A percentile compares a stretch with the other conserved stretches of the same genome.
Evolutionary conservation across 495 filamentous ascomycete genomes (phyloP).

Genomic region (Penicillium paxilli): DNA sequence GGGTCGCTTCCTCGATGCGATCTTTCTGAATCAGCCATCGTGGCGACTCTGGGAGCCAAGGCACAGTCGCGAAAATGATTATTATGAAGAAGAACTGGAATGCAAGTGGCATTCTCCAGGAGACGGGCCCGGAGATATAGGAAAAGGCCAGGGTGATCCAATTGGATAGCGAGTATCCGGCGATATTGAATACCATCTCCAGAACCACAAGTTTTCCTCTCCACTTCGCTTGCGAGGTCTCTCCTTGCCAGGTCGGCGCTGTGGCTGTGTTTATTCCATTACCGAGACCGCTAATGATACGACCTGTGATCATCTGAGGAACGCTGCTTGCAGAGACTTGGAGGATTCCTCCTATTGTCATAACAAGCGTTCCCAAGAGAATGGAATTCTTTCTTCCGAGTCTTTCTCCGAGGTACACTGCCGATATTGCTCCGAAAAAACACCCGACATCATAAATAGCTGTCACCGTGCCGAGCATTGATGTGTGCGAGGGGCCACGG

Average conservation of each 20-base stretch:
- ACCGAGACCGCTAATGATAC: conserved; percentile 32
- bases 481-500: neutral
- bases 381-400: conserved; percentile 52
- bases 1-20: conserved; percentile 4
- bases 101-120: neutral
- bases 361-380: conserved; percentile 44
- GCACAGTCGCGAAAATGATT: neutral
- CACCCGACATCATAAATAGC: conserved; percentile 15
- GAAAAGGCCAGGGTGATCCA: conserved; percentile 7
- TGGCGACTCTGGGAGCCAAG: neutral
- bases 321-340: conserved; percentile 49
- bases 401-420: conserved; percentile 31
- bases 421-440: conserved; percentile 6
- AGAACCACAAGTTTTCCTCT: conserved; percentile 57
- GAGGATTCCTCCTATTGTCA: conserved; percentile 52
- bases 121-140: neutral
- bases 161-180: conserved; percentile 21
- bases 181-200: conserved; percentile 57
- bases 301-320: conserved; percentile 44
- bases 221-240: conserved; percentile 53
- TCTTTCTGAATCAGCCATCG: neutral
- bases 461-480: conserved; percentile 14
- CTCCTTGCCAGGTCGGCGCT: conserved; percentile 60
- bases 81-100: neutral
- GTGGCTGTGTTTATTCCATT: conserved; percentile 59